Percentiles rank a stretch among this genome's conserved stretches.
phyloP scores from a whole-genome alignment of 805 yeast species.

The Kockiozyma suomiensis region DNA sequence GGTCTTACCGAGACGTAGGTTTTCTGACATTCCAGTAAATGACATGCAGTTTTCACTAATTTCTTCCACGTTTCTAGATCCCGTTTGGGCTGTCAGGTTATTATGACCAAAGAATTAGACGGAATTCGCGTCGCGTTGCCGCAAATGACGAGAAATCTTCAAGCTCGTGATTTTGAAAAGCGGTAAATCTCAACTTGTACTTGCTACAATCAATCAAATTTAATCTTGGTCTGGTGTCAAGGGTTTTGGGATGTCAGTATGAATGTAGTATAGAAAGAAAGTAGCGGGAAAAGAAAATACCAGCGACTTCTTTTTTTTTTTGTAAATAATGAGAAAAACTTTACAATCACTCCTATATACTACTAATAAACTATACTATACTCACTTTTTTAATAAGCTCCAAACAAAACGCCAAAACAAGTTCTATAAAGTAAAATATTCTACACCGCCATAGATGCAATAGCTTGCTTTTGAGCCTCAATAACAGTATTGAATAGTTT shows the following conservation, averaged over 20 bases:
- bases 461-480: conserved; percentile 58
- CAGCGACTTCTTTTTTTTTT: background rate
- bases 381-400: too few relatives aligned
- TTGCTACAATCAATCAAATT: background rate
- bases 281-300: background rate
- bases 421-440: background rate
- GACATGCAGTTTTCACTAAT: background rate
- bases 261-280: background rate
- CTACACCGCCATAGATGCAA: conserved; percentile 13
- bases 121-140: conserved; percentile 95
- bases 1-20: conserved; percentile 84
- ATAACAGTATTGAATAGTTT: conserved; percentile 80
- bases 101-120: conserved; percentile 85
- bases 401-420: background rate
- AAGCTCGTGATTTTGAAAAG: conserved; percentile 67
- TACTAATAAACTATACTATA: too few relatives aligned
- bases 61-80: conserved; percentile 49
- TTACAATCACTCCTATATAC: too few relatives aligned
- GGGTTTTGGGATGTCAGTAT: too few relatives aligned
- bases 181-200: conserved; percentile 13
- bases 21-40: background rate
- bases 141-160: conserved; percentile 94
- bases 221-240: too few relatives aligned
- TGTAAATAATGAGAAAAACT: too few relatives aligned
- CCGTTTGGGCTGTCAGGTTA: conserved; percentile 90